Evolutionary conservation across 179 eudicot species (phyloP).

Genomic region (Vitellaria paradoxa): DNA sequence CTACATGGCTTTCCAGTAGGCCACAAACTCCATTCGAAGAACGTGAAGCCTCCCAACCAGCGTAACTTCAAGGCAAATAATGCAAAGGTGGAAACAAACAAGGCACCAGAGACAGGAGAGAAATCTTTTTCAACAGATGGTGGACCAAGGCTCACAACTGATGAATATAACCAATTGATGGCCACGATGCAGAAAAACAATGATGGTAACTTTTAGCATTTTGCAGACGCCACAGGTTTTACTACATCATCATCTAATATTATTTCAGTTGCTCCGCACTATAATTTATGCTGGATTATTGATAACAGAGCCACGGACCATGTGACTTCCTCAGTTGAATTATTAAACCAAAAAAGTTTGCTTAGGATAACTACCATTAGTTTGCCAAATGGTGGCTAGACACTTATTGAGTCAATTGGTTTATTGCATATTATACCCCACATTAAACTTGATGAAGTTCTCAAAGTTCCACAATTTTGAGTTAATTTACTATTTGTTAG

Average conservation of each 20-base stretch:
- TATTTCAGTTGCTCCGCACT: not conserved
- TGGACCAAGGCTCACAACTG: slow-evolving; percentile 7
- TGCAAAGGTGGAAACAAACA: not conserved
- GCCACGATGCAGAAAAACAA: not conserved
- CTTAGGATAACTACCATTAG: not conserved
- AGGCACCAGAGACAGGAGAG: not conserved
- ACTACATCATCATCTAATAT: not conserved
- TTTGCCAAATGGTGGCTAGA: not conserved
- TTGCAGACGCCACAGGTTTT: slow-evolving; percentile 5
- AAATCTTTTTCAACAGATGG: not conserved
- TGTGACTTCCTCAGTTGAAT: not conserved
- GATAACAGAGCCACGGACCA: slow-evolving; percentile 14
- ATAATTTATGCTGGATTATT: not conserved
- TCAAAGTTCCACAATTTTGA: slow-evolving; percentile 2
- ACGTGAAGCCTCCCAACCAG: slow-evolving; percentile 2
- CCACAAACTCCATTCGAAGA: not conserved
- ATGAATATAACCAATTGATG: slow-evolving; percentile 11
- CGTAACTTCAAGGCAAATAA: not conserved
- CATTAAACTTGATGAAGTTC: not conserved
- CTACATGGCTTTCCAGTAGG: slow-evolving; percentile 1
- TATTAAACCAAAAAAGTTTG: not conserved
- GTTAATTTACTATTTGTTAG: slow-evolving; percentile 6
- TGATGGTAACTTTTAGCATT: slow-evolving; percentile 4
- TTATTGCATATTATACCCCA: not conserved
- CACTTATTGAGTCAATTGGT: not conserved